Base-by-base conservation (phyloP, 495 filamentous ascomycete species). In the Podospora pseudoanserina region DNA sequence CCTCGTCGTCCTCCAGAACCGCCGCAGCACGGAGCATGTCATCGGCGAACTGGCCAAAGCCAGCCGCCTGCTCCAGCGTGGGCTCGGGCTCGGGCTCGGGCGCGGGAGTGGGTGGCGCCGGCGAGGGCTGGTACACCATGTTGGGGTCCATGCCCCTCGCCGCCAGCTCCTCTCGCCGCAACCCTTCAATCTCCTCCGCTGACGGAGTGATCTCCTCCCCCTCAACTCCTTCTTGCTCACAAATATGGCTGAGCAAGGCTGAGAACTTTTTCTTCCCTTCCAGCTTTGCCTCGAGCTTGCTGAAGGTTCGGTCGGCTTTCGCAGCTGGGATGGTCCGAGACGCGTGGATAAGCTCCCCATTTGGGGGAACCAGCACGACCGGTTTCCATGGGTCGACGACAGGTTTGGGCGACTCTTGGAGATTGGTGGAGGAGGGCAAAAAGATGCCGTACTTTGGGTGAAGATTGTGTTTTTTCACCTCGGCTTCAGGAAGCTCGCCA, bases 391-490 rank as follows among this genome's bases (percentile, higher is more conserved):
- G 77, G 44, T 75, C 67, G 44, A 77, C 77, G 39, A 56, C 66
- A 5, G 73, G 72, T 18, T 57, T 71, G 3, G 78, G 75, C 4
- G 73, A 66, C 71, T 81, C 79, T 44, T 69, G 67, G 49, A 78
- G 70, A 65, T 83, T 83, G 59, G 65, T 64, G 19, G 81, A 83
- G 13, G 56, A 70, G 3, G 78, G 75, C 32, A 84, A 59, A 60
- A 78, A 73, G 34, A 84, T 61, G 49, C 82, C 82, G 32, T 78
- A 76, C 18, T 71, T 75, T 0, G 82, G 82, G 57, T 84, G 82
- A 11, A 84, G 66, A 16, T 66, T 71, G 70, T 82, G 74, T 69
- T 81, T 82, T 65, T 75, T 78, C 11, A 84, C 68, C 19, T 81
- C 65, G 1, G 72, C 74, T 23, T 77, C 68, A 69, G 84, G 81